Percentiles rank a stretch among this genome's conserved stretches.
phyloP scores from a whole-genome alignment of 1,284 basidiomycete species.

The Trametes hirsuta region DNA sequence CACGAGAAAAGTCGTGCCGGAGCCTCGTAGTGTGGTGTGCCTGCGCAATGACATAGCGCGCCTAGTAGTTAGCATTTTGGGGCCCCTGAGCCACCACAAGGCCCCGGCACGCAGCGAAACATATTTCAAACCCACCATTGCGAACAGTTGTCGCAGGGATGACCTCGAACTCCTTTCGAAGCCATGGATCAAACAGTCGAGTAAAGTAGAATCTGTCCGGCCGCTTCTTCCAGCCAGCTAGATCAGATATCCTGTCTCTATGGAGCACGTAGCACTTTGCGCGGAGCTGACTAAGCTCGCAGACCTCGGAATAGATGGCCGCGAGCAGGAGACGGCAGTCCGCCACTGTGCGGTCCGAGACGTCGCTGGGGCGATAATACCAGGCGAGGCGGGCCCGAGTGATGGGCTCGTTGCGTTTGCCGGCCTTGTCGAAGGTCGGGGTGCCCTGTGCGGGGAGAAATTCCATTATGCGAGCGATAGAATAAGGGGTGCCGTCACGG shows the following conservation, averaged over 20 bases:
- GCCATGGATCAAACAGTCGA: conserved; percentile 94
- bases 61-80: background rate
- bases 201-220: conserved; percentile 96
- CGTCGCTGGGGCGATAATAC: conserved; percentile 92
- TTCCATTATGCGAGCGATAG: conserved; percentile 94
- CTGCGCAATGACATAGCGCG: background rate
- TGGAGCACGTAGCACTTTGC: conserved; percentile 93
- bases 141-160: conserved; percentile 85
- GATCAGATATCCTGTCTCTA: conserved; percentile 91
- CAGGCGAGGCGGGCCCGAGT: conserved; percentile 88
- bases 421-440: conserved; percentile 44
- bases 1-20: no score
- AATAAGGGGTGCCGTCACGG: conserved; percentile 91
- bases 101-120: no score
- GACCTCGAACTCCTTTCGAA: conserved; percentile 98
- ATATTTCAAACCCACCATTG: conserved; percentile 67
- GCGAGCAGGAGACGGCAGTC: conserved; percentile 91
- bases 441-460: conserved; percentile 82
- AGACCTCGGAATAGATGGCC: conserved; percentile 94
- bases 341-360: conserved; percentile 81
- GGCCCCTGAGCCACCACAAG: background rate
- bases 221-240: conserved; percentile 93
- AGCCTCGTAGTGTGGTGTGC: no score
- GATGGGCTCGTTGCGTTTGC: conserved; percentile 61
- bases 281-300: conserved; percentile 89